A percentile compares a stretch with the other conserved stretches of the same genome.
These are phyloP conservation scores for Pythium oligandrum DNA, from an alignment of 352 stramenopile genomes.

Conservation along the genomic window DNA sequence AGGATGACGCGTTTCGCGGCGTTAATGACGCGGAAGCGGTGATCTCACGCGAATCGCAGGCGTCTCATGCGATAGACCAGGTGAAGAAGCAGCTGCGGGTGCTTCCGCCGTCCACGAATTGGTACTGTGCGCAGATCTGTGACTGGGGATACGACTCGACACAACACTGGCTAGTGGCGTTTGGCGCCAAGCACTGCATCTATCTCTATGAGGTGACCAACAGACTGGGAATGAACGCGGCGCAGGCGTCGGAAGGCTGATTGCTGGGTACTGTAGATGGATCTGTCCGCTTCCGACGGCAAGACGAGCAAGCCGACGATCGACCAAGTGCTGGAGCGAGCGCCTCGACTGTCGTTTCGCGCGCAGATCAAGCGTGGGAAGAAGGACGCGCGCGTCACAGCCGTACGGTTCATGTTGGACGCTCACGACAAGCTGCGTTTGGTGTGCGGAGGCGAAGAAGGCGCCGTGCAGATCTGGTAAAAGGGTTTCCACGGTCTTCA, in stretches of 20 bases:
- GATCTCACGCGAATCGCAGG: no score
- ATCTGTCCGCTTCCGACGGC: no score
- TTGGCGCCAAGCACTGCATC: constrained; percentile 55
- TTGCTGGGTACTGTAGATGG: neutral
- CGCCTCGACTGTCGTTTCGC: constrained; percentile 24
- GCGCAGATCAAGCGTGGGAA: constrained; percentile 47
- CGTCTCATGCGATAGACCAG: no score
- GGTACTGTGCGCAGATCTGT: constrained; percentile 77
- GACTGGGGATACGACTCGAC: constrained; percentile 44
- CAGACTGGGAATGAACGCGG: no score
- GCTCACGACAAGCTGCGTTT: constrained; percentile 27
- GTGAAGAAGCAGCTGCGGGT: constrained; percentile 23
- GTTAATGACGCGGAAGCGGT: no score
- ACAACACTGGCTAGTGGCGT: constrained; percentile 37
- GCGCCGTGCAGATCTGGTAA: constrained; percentile 70
- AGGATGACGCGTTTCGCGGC: no score
- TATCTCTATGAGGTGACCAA: constrained; percentile 53
- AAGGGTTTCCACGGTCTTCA: neutral
- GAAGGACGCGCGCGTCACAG: constrained; percentile 56
- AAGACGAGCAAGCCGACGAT: constrained; percentile 4
- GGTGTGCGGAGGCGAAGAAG: constrained; percentile 62
- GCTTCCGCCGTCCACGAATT: constrained; percentile 65
- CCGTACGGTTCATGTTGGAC: constrained; percentile 41
- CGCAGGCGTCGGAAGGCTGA: no score
- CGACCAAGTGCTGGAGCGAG: constrained; percentile 12